A percentile compares a stretch with the other conserved stretches of the same genome.
These are phyloP conservation scores for Tubosaeta sp. DNA, from an alignment of 768 basidiomycete genomes.

Conservation along the genomic window DNA sequence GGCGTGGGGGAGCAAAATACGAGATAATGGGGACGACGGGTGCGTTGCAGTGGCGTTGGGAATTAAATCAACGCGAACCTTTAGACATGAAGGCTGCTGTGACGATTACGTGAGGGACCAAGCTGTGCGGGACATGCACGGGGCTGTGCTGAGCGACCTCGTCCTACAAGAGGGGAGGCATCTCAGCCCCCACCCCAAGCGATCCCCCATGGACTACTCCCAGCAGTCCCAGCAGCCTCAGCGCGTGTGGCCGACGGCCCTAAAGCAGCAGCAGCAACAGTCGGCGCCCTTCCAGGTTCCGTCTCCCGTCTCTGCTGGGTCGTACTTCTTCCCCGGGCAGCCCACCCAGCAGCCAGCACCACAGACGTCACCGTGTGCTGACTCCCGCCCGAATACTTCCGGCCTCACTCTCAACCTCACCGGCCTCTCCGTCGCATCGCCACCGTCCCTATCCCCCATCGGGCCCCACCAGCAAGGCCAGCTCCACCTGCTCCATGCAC, in stretches of 20 bases:
- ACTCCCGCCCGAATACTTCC: slow-evolving; percentile 11
- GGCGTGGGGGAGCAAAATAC: slow-evolving; percentile 25
- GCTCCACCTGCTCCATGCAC: slow-evolving; percentile 55
- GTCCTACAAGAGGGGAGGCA: slow-evolving; percentile 19
- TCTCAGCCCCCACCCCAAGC: too few relatives aligned
- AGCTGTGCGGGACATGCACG: slow-evolving; percentile 12
- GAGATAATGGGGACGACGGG: too few relatives aligned
- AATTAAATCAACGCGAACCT: neutral
- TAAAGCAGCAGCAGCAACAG: neutral
- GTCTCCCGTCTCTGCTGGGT: slow-evolving; percentile 22
- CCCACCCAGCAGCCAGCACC: slow-evolving; percentile 12
- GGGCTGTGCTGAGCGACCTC: slow-evolving; percentile 12
- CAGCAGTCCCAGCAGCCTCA: slow-evolving; percentile 28
- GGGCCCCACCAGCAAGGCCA: slow-evolving; percentile 43
- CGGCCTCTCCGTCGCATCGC: slow-evolving; percentile 61
- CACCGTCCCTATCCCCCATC: slow-evolving; percentile 62
- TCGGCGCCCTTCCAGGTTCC: slow-evolving; percentile 20
- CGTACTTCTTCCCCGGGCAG: slow-evolving; percentile 23
- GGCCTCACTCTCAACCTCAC: slow-evolving; percentile 65
- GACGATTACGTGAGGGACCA: slow-evolving; percentile 16
- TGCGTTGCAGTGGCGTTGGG: slow-evolving; percentile 1
- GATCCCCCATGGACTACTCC: slow-evolving; percentile 25
- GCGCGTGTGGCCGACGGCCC: slow-evolving; percentile 21
- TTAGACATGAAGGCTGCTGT: neutral
- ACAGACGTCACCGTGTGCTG: slow-evolving; percentile 15